These are phyloP conservation scores for Cicer yamashitae DNA, from an alignment of 306 rosid species.

Conservation along the genomic window DNA sequence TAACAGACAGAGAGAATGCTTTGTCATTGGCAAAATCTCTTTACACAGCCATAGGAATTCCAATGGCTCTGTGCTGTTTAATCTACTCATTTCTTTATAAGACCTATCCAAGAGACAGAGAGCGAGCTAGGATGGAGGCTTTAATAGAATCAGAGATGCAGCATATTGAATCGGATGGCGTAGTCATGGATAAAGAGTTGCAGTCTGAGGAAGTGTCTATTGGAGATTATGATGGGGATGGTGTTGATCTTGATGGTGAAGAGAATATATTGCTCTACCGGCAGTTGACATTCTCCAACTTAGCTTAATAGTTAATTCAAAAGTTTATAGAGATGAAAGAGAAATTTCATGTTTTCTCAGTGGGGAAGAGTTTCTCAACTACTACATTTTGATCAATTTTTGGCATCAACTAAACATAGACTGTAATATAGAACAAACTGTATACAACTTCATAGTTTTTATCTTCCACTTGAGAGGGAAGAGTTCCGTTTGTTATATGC, in stretches of 20 bases:
- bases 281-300: slow-evolving; percentile 58
- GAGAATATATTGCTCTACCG: slow-evolving; percentile 63
- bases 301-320: slow-evolving; percentile 39
- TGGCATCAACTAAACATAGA: background rate
- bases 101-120: slow-evolving; percentile 88
- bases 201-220: slow-evolving; percentile 53
- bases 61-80: slow-evolving; percentile 80
- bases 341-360: background rate
- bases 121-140: slow-evolving; percentile 71
- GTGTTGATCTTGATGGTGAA: slow-evolving; percentile 61
- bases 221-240: slow-evolving; percentile 60
- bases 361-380: background rate
- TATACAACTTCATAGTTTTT: slow-evolving; percentile 37
- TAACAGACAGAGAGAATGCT: slow-evolving; percentile 82
- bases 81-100: slow-evolving; percentile 80
- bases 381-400: background rate
- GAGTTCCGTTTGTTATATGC: slow-evolving; percentile 1
- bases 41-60: slow-evolving; percentile 83
- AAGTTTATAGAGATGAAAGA: background rate
- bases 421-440: slow-evolving; percentile 3
- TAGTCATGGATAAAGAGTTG: slow-evolving; percentile 21
- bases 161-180: slow-evolving; percentile 47
- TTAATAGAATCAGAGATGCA: slow-evolving; percentile 76
- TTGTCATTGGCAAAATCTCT: slow-evolving; percentile 83
- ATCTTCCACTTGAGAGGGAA: background rate